phyloP scores from a whole-genome alignment of 2,329 filamentous ascomycete species.

The Colletotrichum nymphaeae region DNA sequence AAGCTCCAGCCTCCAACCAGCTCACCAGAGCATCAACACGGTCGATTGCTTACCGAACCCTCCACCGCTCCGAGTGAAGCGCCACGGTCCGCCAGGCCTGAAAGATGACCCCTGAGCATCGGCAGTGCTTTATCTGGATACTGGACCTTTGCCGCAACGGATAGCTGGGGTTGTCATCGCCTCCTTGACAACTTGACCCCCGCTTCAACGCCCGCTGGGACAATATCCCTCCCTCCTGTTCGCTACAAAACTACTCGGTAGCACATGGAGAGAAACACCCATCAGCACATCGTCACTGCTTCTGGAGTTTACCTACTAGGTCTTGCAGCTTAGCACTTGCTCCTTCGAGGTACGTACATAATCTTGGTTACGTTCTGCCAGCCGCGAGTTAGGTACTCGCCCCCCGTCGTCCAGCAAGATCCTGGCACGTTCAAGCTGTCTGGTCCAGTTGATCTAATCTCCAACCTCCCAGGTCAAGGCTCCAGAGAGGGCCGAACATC shows the following conservation, averaged over 20 bases:
- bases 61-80: background rate
- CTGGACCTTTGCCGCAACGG: background rate
- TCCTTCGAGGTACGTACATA: conserved; percentile 23
- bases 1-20: background rate
- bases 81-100: conserved; percentile 8
- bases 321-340: background rate
- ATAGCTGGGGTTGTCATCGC: background rate
- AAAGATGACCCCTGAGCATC: conserved; percentile 23
- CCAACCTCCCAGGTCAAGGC: conserved; percentile 27
- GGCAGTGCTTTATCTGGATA: background rate
- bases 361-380: background rate
- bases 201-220: conserved; percentile 6
- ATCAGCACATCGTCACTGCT: background rate
- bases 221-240: background rate
- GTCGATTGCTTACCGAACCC: background rate
- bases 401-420: background rate
- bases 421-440: background rate
- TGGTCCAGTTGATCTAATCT: conserved; percentile 31
- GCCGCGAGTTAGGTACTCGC: background rate
- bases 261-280: background rate
- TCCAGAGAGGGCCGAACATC: background rate
- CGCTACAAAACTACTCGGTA: background rate
- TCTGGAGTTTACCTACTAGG: background rate
- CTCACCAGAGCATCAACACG: background rate
- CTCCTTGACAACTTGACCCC: background rate